These are phyloP conservation scores for Maudiozyma bulderi DNA, from an alignment of 805 yeast species.

Conservation along the genomic window DNA sequence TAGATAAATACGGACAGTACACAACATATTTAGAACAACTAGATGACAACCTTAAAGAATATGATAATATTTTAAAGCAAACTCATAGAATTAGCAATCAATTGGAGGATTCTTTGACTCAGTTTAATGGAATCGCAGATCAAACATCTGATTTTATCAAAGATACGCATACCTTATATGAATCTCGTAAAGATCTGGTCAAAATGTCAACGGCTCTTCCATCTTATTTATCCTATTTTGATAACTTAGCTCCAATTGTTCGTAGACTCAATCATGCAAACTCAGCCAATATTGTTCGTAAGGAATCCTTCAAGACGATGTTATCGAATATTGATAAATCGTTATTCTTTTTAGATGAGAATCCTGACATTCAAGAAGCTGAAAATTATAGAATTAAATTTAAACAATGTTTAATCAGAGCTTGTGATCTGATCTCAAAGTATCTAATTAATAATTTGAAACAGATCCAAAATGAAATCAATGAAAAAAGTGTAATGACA, in stretches of 20 bases:
- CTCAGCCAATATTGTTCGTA: conserved; percentile 49
- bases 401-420: conserved; percentile 74
- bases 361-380: conserved; percentile 56
- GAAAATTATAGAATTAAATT: conserved; percentile 63
- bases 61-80: conserved; percentile 34
- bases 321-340: conserved; percentile 57
- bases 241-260: conserved; percentile 60
- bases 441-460: conserved; percentile 41
- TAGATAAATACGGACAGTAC: conserved; percentile 12
- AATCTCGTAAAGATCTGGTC: conserved; percentile 39
- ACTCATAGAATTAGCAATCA: conserved; percentile 28
- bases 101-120: conserved; percentile 23
- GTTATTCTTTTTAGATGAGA: conserved; percentile 45
- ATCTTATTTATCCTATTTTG: conserved; percentile 52
- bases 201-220: conserved; percentile 49
- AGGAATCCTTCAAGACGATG: conserved; percentile 44
- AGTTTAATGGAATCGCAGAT: conserved; percentile 25
- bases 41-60: conserved; percentile 30
- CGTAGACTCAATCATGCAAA: conserved; percentile 61
- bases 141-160: conserved; percentile 32
- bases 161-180: conserved; percentile 38
- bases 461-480: conserved; percentile 25
- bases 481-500: conserved; percentile 15
- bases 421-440: conserved; percentile 64
- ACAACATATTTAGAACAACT: conserved; percentile 14